Percentiles rank a stretch among this genome's conserved stretches.
Conservation (phyloP, 257 asterid species). For the Gentiana macrophylla region DNA sequence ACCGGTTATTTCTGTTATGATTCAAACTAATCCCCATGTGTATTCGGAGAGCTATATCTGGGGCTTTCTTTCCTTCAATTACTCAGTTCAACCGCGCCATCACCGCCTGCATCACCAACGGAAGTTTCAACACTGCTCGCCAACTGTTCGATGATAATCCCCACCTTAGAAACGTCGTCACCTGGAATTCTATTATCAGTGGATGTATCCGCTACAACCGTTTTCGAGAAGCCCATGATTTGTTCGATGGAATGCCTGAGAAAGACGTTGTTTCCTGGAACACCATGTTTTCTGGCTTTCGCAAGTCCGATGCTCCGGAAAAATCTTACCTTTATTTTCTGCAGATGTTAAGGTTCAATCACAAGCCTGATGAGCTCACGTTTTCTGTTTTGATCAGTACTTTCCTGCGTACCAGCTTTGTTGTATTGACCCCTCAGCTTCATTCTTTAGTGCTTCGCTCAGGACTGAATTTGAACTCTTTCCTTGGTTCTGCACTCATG, state of each 20-base stretch:
- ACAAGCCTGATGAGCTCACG: slow-evolving; percentile 51
- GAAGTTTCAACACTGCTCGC: slow-evolving; percentile 36
- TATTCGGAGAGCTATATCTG: too few species aligned
- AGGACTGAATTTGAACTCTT: slow-evolving; percentile 39
- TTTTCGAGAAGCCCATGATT: slow-evolving; percentile 32
- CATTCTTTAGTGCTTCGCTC: slow-evolving; percentile 37
- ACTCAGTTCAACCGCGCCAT: slow-evolving; percentile 28
- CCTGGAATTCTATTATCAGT: slow-evolving; percentile 65
- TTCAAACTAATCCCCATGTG: too few species aligned
- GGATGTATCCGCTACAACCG: slow-evolving; percentile 35
- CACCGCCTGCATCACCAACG: slow-evolving; percentile 26
- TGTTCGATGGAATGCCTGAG: slow-evolving; percentile 67
- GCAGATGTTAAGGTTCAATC: slow-evolving; percentile 27
- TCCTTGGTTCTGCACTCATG: slow-evolving; percentile 68
- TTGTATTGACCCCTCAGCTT: slow-evolving; percentile 39
- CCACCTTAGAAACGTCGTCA: slow-evolving; percentile 36
- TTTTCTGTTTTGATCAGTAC: slow-evolving; percentile 46
- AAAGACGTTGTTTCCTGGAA: slow-evolving; percentile 67
- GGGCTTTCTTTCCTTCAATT: slow-evolving; percentile 16
- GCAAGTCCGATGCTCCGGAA: slow-evolving; percentile 29
- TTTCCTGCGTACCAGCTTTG: slow-evolving; percentile 29
- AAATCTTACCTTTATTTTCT: slow-evolving; percentile 30
- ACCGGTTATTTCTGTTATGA: too few species aligned
- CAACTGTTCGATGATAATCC: slow-evolving; percentile 45
- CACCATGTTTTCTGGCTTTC: slow-evolving; percentile 65